Base-by-base conservation (phyloP, 306 rosid genomes). In the Casuarina equisetifolia region DNA sequence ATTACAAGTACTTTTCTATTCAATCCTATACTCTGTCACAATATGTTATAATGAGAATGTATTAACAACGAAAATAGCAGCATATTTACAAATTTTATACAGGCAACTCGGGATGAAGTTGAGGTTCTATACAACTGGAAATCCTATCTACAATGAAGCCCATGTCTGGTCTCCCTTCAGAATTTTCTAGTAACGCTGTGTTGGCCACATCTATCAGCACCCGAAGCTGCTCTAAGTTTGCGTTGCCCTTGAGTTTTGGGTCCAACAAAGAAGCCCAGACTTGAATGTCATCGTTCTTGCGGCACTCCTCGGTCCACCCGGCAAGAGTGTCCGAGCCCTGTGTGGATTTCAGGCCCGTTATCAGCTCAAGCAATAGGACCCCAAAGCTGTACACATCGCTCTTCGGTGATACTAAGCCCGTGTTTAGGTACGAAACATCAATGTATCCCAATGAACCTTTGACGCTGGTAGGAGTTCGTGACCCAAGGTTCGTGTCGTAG, bases 351-450 rank as follows among this genome's bases (percentile, higher is more conserved):
- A 52, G 36, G 3, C 75, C 70, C 1, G 78, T 70, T 45, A 74
- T 53, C 9, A 61, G 67, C 58, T 63, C 71, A 46, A 62, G 46
- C 50, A 79, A 5, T 10, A 68, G 9, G 69, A 75, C 81, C 9
- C 83, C 71, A 48, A 79, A 74, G 19, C 64, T 75, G 42, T 83
- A 49, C 9, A 72, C 76, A 71, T 79, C 76, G 13, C 76, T 79
- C 20, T 43, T 70, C 1, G 12, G 48, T 1, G 57, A 72, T 1
- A 67, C 52, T 0, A 8, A 35, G 20, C 84, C 69, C 3, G 81
- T 83, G 4, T 20, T 48, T 5, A 71, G 81, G 70, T 70, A 78
- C 19, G 0, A 25, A 20, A 74, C 58, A 61, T 67, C 76, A 1
- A 68, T 35, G 50, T 78, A 82, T 1, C 80, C 80, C 0, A 75